Base-by-base conservation (phyloP, 768 basidiomycete genomes). In the Myochromella boudieri region DNA sequence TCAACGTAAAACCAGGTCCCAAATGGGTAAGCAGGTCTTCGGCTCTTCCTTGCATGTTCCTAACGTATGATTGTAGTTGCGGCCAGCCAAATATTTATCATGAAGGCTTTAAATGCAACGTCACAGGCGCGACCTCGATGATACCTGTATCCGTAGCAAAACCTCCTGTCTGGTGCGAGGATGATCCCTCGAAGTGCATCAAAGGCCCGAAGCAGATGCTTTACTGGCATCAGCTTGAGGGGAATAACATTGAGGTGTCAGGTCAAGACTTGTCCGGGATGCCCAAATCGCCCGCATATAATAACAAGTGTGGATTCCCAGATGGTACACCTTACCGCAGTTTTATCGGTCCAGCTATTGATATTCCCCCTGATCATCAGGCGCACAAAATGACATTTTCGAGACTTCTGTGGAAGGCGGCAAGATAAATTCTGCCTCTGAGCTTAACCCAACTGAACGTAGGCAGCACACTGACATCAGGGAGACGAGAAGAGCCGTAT, bases 171-270 rank as follows among this genome's bases (percentile, higher is more conserved):
- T 81, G 78, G 78, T 81, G 79, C 54, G 72, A 81, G 54, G 70
- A 67, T 33, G 63, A 80, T 44, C 59, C 63, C 2, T 54, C 54
- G 5, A 63, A 55, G 17, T 81, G 79, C 52, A 63, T 62, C 20
- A 63, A 70, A 51, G 78, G 78, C 32, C 65, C 78, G 3, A 80
- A 80, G 53, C 78, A 81, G 65, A 74, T 80, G 72, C 52, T 80
- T 31, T 74, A 72, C 58, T 80, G 77, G 77, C 68, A 80, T 51
- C 77, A 80, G 55, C 38, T 44, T 0, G 65, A 69, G 2, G 74
- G 77, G 2, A 71, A 78, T 57, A 81, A 79, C 49, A 72, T 80
- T 53, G 41, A 61, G 8, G 73, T 77, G 1, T 55, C 55, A 4
- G 78, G 77, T 0, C 55, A 33, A 7, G 76, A 79, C 56, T 51